Base-by-base conservation (phyloP, 345 rosid species). In the Populus pruinosa region DNA sequence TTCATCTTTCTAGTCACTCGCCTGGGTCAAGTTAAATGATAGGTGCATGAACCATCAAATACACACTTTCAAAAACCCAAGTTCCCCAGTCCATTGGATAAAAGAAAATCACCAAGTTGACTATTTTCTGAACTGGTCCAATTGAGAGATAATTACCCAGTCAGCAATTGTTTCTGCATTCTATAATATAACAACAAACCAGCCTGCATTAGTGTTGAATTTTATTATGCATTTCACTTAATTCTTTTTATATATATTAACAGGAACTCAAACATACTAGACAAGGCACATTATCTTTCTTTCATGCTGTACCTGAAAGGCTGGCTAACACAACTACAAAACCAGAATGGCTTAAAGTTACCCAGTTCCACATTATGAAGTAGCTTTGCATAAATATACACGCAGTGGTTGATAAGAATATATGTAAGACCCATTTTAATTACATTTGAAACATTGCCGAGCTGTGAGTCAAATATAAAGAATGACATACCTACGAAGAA, bases 401-500 rank as follows among this genome's bases (percentile, higher is more conserved):
- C 38, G 31, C 47, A 67, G 27, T 33, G 20, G 67, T 68, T 67
- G 41, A 64, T 70, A 68, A 49, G 62, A 72, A 59, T 59, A 38
- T 47, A 67, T 6, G 36, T 53, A 35, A 17, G 68, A 36, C 75
- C 18, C 29, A 47, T n/a, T 75, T 35, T 56, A 53, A 17, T 68
- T 41, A 50, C 8, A 49, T 41, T 12, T 36, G 33, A 43, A 62
- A 9, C 14, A 35, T 18, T 64, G 23, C 69, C 75, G 35, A 62
- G 63, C 39, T 70, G 36, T 72, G 56, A 47, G 80, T 49, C 21
- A 80, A 17, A 62, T 70, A 35, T 14, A 73, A 76, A 36, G 16
- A 69, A 59, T 63, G 50, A 21, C 82, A 69, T 90, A 96, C 99
- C 98, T 88, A 75, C 91, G 94, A 47, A 94, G 88, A 87, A 92